These are phyloP conservation scores for Fusarium sp. DNA, from an alignment of 2,329 filamentous ascomycete species.

Conservation along the genomic window DNA sequence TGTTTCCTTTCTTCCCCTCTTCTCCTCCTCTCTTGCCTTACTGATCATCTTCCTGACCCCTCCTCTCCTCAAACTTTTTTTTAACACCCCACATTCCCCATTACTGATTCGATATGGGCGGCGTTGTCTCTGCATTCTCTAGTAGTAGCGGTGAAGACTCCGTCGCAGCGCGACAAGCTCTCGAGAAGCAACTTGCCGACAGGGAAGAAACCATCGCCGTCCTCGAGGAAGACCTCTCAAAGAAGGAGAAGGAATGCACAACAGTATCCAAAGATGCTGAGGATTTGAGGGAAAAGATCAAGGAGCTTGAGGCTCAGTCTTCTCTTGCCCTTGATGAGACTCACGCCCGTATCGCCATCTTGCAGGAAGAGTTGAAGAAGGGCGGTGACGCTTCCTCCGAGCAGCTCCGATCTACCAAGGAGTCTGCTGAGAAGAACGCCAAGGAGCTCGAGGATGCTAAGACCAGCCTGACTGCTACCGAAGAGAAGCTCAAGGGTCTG, in stretches of 20 bases:
- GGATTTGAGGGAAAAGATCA: slow-evolving; percentile 51
- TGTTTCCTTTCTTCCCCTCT: background rate
- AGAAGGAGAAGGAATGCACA: slow-evolving; percentile 52
- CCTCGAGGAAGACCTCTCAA: slow-evolving; percentile 47
- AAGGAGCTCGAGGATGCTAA: slow-evolving; percentile 41
- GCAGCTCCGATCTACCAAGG: slow-evolving; percentile 43
- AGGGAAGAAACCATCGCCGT: slow-evolving; percentile 49
- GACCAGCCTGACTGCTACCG: slow-evolving; percentile 33
- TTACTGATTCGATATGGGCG: slow-evolving; percentile 49
- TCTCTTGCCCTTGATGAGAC: slow-evolving; percentile 46
- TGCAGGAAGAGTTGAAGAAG: slow-evolving; percentile 49
- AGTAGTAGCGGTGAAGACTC: slow-evolving; percentile 46
- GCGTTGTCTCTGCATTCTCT: slow-evolving; percentile 53
- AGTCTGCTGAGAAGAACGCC: slow-evolving; percentile 30
- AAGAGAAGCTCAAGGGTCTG: slow-evolving; percentile 41
- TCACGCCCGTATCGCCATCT: slow-evolving; percentile 47
- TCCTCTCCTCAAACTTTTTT: background rate
- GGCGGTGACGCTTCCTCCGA: slow-evolving; percentile 36
- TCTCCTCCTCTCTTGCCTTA: background rate
- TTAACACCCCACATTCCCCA: slow-evolving; percentile 26
- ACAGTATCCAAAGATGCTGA: slow-evolving; percentile 50
- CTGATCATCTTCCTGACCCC: slow-evolving; percentile 13
- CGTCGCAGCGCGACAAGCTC: slow-evolving; percentile 46
- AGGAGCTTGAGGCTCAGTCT: slow-evolving; percentile 47
- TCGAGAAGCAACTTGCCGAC: slow-evolving; percentile 53